Base-by-base conservation (phyloP, 2,329 filamentous ascomycete species). In the Ophiobolus disseminans region DNA sequence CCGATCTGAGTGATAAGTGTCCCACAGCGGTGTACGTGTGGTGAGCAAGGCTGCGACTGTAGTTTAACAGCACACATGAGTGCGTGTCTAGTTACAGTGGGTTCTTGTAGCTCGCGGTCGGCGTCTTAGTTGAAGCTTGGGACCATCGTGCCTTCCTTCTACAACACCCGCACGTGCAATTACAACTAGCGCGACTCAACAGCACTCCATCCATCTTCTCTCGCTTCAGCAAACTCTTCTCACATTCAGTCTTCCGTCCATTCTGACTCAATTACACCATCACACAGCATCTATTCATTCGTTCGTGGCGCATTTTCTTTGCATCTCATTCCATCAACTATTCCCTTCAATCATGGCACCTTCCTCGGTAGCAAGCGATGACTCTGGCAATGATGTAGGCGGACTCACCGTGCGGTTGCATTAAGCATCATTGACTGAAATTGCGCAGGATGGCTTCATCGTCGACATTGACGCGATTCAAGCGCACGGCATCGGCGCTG, bases 401-500 rank as follows among this genome's bases (percentile, higher is more conserved):
- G 45, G 7, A 2, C n/a, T 28, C 25, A 28, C 25, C n/a, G 16
- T 32, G 13, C 16, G n/a, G 3, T n/a, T 6, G 9, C 30, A 32
- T n/a, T n/a, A 32, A 5, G n/a, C 25, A 10, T 28, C 3, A 5
- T 28, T 28, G 25, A 28, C 25, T 28, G 9, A 28, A n/a, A 10
- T n/a, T 28, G 25, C 14, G 22, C 44, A 77, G 75, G 75, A 85
- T 57, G 70, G 70, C 60, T 81, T 81, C 69, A 87, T 88, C 55
- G 75, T 87, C 45, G 85, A 88, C 60, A 84, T 89, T 49, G 86
- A 89, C 51, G 76, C 79, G 35, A 82, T 89, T 23, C 85, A 87
- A 68, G 78, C 82, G 25, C 85, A 88, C 68, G 86, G 86, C 32
- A 84, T 89, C 57, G 82, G 82, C 45, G 83, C 82, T 23, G 78